Percentiles rank a stretch among this genome's conserved stretches.
Conservation (phyloP, 768 basidiomycete species). For the Pleurotus salmoneostramineus region DNA sequence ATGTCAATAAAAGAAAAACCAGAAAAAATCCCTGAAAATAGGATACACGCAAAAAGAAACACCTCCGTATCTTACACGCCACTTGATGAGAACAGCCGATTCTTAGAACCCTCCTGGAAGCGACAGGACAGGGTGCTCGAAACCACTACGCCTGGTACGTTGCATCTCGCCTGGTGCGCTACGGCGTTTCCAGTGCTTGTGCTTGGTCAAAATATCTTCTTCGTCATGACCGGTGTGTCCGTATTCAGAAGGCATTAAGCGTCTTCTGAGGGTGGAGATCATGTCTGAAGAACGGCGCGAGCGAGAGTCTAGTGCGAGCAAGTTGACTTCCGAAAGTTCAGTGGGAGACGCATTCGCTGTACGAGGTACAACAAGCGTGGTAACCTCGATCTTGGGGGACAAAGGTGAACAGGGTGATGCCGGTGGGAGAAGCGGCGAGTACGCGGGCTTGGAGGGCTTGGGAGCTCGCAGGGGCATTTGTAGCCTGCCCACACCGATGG, state of each 20-base stretch:
- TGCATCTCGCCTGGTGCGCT: constrained; percentile 64
- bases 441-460: constrained; percentile 20
- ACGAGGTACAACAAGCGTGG: constrained; percentile 45
- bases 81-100: neutral
- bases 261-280: constrained; percentile 59
- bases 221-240: constrained; percentile 15
- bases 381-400: constrained; percentile 41
- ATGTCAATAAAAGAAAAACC: constrained; percentile 8
- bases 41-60: neutral
- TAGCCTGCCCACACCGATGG: constrained; percentile 36
- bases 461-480: constrained; percentile 34
- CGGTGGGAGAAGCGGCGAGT: constrained; percentile 23
- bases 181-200: constrained; percentile 13
- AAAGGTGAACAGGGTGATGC: constrained; percentile 33
- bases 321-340: constrained; percentile 50
- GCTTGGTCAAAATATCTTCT: constrained; percentile 44
- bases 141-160: constrained; percentile 44
- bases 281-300: constrained; percentile 58
- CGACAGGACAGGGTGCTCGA: constrained; percentile 54
- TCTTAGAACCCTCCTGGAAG: constrained; percentile 57
- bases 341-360: constrained; percentile 36
- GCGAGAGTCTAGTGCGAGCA: constrained; percentile 48
- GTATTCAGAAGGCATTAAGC: constrained; percentile 33
- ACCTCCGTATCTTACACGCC: constrained; percentile 2
- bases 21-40: constrained; percentile 5